Base-by-base conservation (phyloP, 768 basidiomycete genomes). In the Psilocybe tampanensis region DNA sequence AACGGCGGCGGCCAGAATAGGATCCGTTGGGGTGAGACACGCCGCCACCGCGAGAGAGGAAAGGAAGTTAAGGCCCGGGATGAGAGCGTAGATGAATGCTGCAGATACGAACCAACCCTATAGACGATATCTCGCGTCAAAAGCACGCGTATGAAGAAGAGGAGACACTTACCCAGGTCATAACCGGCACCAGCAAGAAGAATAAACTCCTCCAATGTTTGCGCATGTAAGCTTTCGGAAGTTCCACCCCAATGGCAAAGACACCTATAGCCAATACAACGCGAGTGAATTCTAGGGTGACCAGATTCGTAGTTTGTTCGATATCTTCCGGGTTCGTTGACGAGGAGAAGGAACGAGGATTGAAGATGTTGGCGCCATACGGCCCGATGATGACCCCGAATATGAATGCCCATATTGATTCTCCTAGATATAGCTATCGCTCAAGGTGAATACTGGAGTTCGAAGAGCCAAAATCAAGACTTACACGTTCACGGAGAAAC, bases 231-330 rank as follows among this genome's bases (percentile, higher is more conserved):
- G 92, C 92, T 75, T 95, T 94, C 21, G 97, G 97, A 68, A 98
- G 78, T 69, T 99, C 97, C 21, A 98, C 97, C 15, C 97, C 97
- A 52, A 99, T 93, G 8, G 96, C 96, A 70, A 99, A 99, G 0
- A 99, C 96, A 18, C 94, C 94, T 52, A 98, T 90, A 15, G 96
- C 97, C 29, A 99, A 85, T 44, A 98, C 90, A 55, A 98, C 87
- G 15, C 97, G 83, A 8, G 93, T 95, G 66, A 89, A 81, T 72
- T 99, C 97, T 56, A 99, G 81, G 1, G 94, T 95, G 57, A 99
- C 91, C 21, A 76, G 74, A 72, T 98, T 92, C 11, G 80, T 76
- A 1, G 67, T 65, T 29, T 80, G 75, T 3, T 77, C 76, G 50
- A 76, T 62, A 4, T 74, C 75, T 3, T 36, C 24, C 18, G 72